These are phyloP conservation scores for Benincasa hispida DNA, from an alignment of 306 rosid species.

Conservation along the genomic window DNA sequence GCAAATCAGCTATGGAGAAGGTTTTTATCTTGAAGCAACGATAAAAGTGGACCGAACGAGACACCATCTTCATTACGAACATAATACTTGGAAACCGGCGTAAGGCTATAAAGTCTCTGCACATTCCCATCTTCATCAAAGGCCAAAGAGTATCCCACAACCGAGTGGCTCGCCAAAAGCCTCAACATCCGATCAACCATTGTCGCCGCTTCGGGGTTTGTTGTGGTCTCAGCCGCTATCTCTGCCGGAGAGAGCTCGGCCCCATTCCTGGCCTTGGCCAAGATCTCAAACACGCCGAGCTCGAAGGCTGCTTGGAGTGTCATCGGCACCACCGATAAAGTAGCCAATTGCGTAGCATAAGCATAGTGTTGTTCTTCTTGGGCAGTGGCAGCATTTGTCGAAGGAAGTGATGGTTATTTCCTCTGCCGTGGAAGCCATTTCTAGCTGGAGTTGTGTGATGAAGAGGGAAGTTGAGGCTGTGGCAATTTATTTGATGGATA, in stretches of 20 bases:
- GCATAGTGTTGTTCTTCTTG: not conserved
- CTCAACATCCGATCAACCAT: not conserved
- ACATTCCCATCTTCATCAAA: not conserved
- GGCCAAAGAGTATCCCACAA: not conserved
- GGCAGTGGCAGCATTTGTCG: not conserved
- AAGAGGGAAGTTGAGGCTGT: no score
- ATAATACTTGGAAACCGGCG: not conserved
- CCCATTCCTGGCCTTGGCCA: not conserved
- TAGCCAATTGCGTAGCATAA: not conserved
- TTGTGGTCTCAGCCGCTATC: not conserved
- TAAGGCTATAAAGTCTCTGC: not conserved
- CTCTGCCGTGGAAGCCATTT: no score
- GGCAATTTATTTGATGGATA: no score
- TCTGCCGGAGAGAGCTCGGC: not conserved
- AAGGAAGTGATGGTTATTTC: no score
- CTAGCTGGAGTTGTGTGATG: no score
- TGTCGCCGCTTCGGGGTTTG: not conserved
- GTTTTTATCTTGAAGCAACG: slow-evolving; percentile 18
- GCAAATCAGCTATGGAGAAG: slow-evolving; percentile 26
- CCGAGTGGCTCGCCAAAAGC: not conserved
- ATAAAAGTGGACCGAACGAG: slow-evolving; percentile 18
- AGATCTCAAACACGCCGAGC: not conserved
- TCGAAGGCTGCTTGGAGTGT: not conserved
- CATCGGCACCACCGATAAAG: not conserved
- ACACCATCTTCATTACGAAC: slow-evolving; percentile 26